Conservation (phyloP, 2,329 filamentous ascomycete species). For the Colletotrichum magnum region DNA sequence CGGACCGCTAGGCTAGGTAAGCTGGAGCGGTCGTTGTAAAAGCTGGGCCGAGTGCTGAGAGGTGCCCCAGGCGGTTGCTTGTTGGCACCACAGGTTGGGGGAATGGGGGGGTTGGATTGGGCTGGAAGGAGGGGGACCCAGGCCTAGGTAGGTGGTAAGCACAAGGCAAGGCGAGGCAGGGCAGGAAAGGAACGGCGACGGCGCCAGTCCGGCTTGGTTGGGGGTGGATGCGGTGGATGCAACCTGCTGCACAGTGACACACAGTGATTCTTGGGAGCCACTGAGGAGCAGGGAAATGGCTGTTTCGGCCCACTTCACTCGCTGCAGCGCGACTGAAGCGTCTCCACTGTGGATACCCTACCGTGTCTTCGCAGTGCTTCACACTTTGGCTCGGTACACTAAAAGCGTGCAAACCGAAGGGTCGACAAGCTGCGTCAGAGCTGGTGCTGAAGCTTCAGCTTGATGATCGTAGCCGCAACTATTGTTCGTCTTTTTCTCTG, state of each 20-base stretch:
- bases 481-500: too few species aligned
- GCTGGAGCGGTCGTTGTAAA: slow-evolving; percentile 1
- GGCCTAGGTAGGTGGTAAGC: slow-evolving; percentile 7
- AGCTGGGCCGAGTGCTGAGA: slow-evolving; percentile 5
- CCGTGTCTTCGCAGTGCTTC: slow-evolving; percentile 13
- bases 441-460: too few species aligned
- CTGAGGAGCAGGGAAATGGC: slow-evolving; percentile 37
- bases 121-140: slow-evolving; percentile 20
- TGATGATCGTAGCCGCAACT: too few species aligned
- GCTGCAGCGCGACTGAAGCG: slow-evolving; percentile 12
- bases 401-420: too few species aligned
- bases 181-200: slow-evolving; percentile 4
- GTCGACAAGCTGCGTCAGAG: slow-evolving; percentile 9
- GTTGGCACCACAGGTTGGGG: background rate
- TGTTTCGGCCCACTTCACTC: slow-evolving; percentile 31
- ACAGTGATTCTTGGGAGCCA: slow-evolving; percentile 33
- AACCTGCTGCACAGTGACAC: slow-evolving; percentile 40
- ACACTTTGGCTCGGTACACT: background rate
- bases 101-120: slow-evolving; percentile 7
- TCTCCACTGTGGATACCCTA: slow-evolving; percentile 20
- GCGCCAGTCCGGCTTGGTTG: slow-evolving; percentile 34
- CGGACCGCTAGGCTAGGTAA: slow-evolving; percentile 8
- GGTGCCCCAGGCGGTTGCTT: background rate
- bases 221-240: slow-evolving; percentile 35
- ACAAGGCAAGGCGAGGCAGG: slow-evolving; percentile 2